Percentiles rank a stretch among this genome's conserved stretches.
Evolutionary conservation across 768 basidiomycete genomes (phyloP).

Genomic region (Paxillus rubicundulus): DNA sequence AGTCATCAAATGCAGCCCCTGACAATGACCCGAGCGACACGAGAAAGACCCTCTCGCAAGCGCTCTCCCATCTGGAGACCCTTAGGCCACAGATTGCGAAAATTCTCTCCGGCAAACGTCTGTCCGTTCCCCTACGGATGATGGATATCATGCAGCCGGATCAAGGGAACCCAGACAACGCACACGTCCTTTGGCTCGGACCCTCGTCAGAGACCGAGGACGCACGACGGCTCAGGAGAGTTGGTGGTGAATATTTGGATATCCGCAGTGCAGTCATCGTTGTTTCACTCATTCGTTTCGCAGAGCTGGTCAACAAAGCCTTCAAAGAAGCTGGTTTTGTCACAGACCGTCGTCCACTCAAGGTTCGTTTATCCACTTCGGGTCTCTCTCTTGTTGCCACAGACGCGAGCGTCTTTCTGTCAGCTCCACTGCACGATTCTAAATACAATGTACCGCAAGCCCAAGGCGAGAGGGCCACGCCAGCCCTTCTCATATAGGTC

Average conservation of each 20-base stretch:
- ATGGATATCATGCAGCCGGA: constrained; percentile 52
- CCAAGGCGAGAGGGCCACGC: constrained; percentile 25
- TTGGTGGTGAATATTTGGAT: constrained; percentile 34
- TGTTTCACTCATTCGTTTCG: constrained; percentile 4
- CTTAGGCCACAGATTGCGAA: constrained; percentile 40
- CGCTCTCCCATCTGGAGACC: constrained; percentile 42
- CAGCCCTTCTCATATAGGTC: constrained; percentile 43
- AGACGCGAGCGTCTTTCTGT: not conserved
- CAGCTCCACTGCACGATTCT: constrained; percentile 52
- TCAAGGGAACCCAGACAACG: constrained; percentile 34
- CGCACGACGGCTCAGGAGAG: constrained; percentile 26
- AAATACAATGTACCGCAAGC: constrained; percentile 46
- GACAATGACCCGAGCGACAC: not conserved
- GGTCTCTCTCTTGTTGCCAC: not conserved
- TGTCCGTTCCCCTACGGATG: constrained; percentile 43
- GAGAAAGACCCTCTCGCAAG: constrained; percentile 36
- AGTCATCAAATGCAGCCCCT: not conserved
- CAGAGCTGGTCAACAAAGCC: constrained; percentile 41
- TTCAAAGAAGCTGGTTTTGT: constrained; percentile 45
- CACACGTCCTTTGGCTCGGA: constrained; percentile 58
- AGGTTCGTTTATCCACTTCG: constrained; percentile 32
- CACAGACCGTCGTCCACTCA: constrained; percentile 47
- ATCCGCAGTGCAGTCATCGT: not conserved
- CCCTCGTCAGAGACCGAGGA: constrained; percentile 38
- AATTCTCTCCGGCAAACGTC: constrained; percentile 33